Percentiles rank a stretch among this genome's conserved stretches.
Conservation (phyloP, 352 stramenopile genomes). For the Phytophthora fragariaefolia region DNA sequence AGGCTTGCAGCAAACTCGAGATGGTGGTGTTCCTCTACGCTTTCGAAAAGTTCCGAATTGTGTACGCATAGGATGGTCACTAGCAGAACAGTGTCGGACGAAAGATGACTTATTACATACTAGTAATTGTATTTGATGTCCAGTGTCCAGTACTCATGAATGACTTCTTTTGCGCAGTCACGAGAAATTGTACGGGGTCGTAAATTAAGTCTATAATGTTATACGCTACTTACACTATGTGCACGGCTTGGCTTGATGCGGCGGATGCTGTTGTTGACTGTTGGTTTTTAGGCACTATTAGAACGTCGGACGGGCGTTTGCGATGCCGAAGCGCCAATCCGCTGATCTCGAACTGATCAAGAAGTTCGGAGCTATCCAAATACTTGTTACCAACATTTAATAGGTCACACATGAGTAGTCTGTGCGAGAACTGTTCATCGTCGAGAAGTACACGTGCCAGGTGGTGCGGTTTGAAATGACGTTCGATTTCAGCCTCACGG, state of each 20-base stretch:
- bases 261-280: conserved; percentile 32
- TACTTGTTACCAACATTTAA: conserved; percentile 56
- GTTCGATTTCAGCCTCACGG: conserved; percentile 50
- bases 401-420: conserved; percentile 56
- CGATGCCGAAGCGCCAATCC: conserved; percentile 54
- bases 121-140: too few relatives aligned
- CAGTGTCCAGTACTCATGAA: too few relatives aligned
- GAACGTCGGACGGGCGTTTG: conserved; percentile 43
- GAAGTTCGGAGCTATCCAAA: conserved; percentile 57
- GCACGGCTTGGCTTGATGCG: conserved; percentile 29
- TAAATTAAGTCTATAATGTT: conserved; percentile 45
- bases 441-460: conserved; percentile 52
- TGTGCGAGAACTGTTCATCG: conserved; percentile 44
- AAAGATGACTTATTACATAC: too few relatives aligned
- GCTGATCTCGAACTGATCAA: conserved; percentile 66
- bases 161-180: too few relatives aligned
- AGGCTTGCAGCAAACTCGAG: conserved; percentile 3
- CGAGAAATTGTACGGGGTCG: background rate
- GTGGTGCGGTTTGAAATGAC: conserved; percentile 54
- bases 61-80: conserved; percentile 19
- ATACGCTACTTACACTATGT: conserved; percentile 38
- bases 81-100: too few relatives aligned
- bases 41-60: conserved; percentile 34
- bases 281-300: conserved; percentile 44
- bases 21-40: conserved; percentile 29